A percentile compares a stretch with the other conserved stretches of the same genome.
phyloP scores from a whole-genome alignment of 179 eudicot genomes.

The Dionaea muscipula region DNA sequence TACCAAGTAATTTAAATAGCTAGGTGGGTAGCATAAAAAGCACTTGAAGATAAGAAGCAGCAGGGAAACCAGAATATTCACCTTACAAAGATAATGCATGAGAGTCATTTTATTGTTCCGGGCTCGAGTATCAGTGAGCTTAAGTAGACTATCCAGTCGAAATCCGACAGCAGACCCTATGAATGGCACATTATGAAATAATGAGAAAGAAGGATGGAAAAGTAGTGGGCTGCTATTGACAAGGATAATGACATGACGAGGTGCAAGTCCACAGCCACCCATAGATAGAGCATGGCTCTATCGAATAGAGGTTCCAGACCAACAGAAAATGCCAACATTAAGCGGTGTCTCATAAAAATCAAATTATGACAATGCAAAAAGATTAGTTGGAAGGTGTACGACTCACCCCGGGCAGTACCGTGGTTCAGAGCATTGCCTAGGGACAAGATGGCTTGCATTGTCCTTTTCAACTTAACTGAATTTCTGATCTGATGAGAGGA shows the following conservation, averaged over 20 bases:
- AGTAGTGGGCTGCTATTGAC: not conserved
- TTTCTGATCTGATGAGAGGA: slow-evolving; percentile 45
- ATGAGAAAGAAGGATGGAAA: not conserved
- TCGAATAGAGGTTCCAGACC: no score
- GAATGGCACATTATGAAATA: not conserved
- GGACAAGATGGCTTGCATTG: slow-evolving; percentile 82
- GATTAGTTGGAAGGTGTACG: not conserved
- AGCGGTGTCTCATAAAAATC: no score
- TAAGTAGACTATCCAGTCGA: slow-evolving; percentile 85
- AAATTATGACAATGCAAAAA: not conserved
- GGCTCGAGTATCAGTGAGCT: slow-evolving; percentile 83
- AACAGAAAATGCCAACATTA: no score
- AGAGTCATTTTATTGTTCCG: slow-evolving; percentile 83
- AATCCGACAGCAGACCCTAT: slow-evolving; percentile 88
- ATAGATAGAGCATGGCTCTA: no score
- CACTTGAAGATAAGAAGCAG: not conserved
- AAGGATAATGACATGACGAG: not conserved
- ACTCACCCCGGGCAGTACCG: slow-evolving; percentile 85
- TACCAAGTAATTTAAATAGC: no score
- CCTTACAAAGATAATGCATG: slow-evolving; percentile 96
- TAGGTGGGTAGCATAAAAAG: not conserved
- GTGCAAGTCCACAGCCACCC: not conserved
- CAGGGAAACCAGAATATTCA: slow-evolving; percentile 13
- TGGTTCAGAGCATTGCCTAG: slow-evolving; percentile 91
- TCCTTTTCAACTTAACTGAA: slow-evolving; percentile 62